phyloP scores from a whole-genome alignment of 345 rosid genomes.

The Capsella bursapastoris region DNA sequence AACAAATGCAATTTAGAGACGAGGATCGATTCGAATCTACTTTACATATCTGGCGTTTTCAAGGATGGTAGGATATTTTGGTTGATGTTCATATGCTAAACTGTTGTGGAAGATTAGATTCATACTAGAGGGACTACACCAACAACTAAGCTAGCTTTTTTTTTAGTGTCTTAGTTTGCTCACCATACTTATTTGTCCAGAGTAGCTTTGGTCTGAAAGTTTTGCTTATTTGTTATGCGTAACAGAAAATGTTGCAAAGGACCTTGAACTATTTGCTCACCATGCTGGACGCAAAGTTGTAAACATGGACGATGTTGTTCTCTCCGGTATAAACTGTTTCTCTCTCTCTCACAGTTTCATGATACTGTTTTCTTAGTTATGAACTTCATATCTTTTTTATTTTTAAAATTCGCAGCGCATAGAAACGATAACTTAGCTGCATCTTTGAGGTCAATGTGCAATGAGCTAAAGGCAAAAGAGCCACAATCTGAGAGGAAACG shows the following conservation, averaged over 20 bases:
- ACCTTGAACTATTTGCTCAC: conserved; percentile 82
- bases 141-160: neutral
- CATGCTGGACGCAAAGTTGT: conserved; percentile 92
- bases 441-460: conserved; percentile 63
- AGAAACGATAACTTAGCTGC: conserved; percentile 71
- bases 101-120: conserved; percentile 14
- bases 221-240: conserved; percentile 3
- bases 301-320: conserved; percentile 82
- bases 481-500: conserved; percentile 77
- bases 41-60: neutral
- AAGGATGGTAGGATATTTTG: neutral
- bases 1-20: neutral
- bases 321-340: conserved; percentile 57
- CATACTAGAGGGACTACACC: neutral
- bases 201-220: conserved; percentile 14
- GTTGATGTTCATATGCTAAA: conserved; percentile 23
- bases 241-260: conserved; percentile 80
- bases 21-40: too few relatives aligned
- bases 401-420: conserved; percentile 63
- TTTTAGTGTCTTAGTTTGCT: neutral
- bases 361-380: conserved; percentile 22
- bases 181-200: neutral
- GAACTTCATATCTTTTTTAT: conserved; percentile 38
- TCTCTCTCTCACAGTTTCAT: neutral
- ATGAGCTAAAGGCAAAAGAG: conserved; percentile 72